These are phyloP conservation scores for Arthrinium phaeospermum DNA, from an alignment of 2,329 filamentous ascomycete species.

Conservation along the genomic window DNA sequence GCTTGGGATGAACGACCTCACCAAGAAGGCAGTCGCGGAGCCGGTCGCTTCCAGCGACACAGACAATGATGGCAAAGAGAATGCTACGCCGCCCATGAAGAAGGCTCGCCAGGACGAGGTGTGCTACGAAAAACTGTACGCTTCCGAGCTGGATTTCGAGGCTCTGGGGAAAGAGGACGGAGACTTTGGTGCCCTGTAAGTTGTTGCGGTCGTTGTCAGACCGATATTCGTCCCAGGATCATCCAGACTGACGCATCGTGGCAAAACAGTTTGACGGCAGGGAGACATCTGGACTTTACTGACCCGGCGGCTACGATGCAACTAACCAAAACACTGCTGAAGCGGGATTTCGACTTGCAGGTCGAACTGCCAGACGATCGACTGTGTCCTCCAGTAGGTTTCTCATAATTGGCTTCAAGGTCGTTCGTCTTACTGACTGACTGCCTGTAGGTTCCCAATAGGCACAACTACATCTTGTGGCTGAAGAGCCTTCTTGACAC, in stretches of 20 bases:
- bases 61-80: background rate
- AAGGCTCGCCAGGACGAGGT: constrained; percentile 25
- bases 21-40: background rate
- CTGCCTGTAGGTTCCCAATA: constrained; percentile 58
- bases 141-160: constrained; percentile 33
- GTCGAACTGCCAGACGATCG: constrained; percentile 77
- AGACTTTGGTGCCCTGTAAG: constrained; percentile 30
- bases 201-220: background rate
- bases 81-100: background rate
- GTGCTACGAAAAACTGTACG: constrained; percentile 35
- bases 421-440: background rate
- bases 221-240: background rate
- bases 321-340: constrained; percentile 80
- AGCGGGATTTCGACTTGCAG: constrained; percentile 73
- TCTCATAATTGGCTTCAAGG: background rate
- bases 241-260: constrained; percentile 17
- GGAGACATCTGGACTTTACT: constrained; percentile 74
- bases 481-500: constrained; percentile 81
- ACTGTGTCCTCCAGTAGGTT: constrained; percentile 74
- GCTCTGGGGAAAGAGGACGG: constrained; percentile 32
- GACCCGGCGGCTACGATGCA: constrained; percentile 79
- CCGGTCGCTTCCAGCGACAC: background rate
- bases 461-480: constrained; percentile 92
- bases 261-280: constrained; percentile 33
- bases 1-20: background rate